Evolutionary conservation across 805 yeast genomes (phyloP).

Genomic region (Tetrapisispora phaffii): DNA sequence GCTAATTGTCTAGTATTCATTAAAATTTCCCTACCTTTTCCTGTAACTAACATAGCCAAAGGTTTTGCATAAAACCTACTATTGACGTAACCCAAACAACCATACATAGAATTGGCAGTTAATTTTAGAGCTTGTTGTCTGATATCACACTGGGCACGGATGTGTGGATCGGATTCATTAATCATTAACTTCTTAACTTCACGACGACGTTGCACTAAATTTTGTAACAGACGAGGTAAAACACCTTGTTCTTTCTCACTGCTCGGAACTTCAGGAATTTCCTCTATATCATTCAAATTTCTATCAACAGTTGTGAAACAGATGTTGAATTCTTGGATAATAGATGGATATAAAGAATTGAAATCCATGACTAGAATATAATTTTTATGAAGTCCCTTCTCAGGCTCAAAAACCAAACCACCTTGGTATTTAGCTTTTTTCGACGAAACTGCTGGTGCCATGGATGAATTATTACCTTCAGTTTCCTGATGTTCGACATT

Average conservation of each 20-base stretch:
- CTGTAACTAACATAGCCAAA: conserved; percentile 88
- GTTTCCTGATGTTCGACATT: conserved; percentile 21
- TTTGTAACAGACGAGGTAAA: conserved; percentile 71
- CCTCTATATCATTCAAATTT: conserved; percentile 44
- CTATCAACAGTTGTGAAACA: conserved; percentile 93
- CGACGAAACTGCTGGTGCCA: conserved; percentile 37
- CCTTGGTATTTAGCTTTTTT: conserved; percentile 76
- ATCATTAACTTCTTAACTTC: conserved; percentile 84
- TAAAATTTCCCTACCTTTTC: conserved; percentile 89
- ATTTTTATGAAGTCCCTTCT: conserved; percentile 83
- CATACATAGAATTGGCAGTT: conserved; percentile 99
- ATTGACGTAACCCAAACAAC: conserved; percentile 87
- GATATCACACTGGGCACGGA: conserved; percentile 80
- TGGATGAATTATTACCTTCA: conserved; percentile 29
- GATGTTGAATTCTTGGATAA: conserved; percentile 92
- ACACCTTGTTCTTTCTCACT: conserved; percentile 60
- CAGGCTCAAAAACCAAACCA: conserved; percentile 95
- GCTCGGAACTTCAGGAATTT: conserved; percentile 61
- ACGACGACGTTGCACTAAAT: conserved; percentile 81
- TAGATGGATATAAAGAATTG: conserved; percentile 93
- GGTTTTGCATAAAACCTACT: conserved; percentile 95
- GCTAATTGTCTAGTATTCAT: conserved; percentile 90
- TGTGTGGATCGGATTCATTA: conserved; percentile 53
- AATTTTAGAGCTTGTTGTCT: conserved; percentile 92
- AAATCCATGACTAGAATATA: conserved; percentile 93